Percentiles rank a stretch among this genome's conserved stretches.
phyloP scores from a whole-genome alignment of 148 eudicot genomes.

The Silene uniflora region DNA sequence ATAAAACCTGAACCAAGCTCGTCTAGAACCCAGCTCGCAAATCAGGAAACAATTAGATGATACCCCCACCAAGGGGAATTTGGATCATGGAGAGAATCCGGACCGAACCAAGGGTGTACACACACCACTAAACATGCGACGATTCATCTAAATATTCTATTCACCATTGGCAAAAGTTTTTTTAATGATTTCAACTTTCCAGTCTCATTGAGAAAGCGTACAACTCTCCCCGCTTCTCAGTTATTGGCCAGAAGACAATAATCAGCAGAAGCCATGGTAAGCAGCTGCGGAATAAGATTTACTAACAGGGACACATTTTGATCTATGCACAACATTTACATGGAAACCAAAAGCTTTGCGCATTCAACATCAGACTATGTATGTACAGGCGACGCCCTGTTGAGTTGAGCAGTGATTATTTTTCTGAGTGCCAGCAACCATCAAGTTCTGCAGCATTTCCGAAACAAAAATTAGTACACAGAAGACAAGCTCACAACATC shows the following conservation, averaged over 20 bases:
- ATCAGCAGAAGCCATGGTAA: background rate
- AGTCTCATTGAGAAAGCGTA: no score
- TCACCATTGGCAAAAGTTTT: no score
- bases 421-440: background rate
- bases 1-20: no score
- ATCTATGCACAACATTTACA: conserved; percentile 14
- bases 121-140: no score
- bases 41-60: no score
- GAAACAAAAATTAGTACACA: background rate
- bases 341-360: background rate
- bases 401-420: background rate
- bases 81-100: no score
- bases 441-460: background rate
- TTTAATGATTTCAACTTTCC: no score
- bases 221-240: background rate
- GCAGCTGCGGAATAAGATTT: background rate
- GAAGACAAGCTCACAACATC: background rate
- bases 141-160: no score
- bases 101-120: no score
- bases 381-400: background rate
- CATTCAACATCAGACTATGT: background rate
- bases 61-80: no score
- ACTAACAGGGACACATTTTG: background rate
- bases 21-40: no score
- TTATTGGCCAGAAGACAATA: background rate